Percentiles rank a stretch among this genome's conserved stretches.
Conservation (phyloP, 495 filamentous ascomycete species). For the Penicillium tannophilum region DNA sequence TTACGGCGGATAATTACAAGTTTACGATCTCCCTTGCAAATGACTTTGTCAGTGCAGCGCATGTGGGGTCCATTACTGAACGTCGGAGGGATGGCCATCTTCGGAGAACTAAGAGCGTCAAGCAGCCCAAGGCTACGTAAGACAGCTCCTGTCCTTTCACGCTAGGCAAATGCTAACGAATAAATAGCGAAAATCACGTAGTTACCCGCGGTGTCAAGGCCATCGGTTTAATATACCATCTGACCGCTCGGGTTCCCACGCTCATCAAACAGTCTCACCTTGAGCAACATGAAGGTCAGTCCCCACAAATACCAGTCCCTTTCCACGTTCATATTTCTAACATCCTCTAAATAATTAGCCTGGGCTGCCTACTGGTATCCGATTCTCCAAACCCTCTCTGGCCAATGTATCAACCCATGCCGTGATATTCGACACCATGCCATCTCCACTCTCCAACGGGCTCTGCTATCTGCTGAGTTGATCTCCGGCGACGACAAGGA, state of each 20-base stretch:
- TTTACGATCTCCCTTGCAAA: conserved; percentile 79
- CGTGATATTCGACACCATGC: conserved; percentile 90
- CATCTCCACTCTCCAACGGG: conserved; percentile 82
- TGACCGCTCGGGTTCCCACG: conserved; percentile 77
- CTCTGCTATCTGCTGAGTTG: conserved; percentile 79
- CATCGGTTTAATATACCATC: conserved; percentile 73
- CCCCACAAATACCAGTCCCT: not conserved
- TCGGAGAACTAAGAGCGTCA: conserved; percentile 52
- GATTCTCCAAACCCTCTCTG: conserved; percentile 83
- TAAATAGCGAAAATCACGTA: conserved; percentile 65
- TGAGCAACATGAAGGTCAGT: conserved; percentile 77
- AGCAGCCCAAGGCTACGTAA: conserved; percentile 63
- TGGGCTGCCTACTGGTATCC: conserved; percentile 99
- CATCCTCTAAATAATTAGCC: conserved; percentile 48
- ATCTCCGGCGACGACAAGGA: conserved; percentile 77
- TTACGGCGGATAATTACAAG: conserved; percentile 96
- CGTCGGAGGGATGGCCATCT: conserved; percentile 68
- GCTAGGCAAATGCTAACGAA: conserved; percentile 12
- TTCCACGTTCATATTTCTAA: conserved; percentile 15
- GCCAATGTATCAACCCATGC: conserved; percentile 92
- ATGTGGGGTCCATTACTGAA: conserved; percentile 76
- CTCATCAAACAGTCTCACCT: conserved; percentile 93
- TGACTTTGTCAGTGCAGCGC: conserved; percentile 84
- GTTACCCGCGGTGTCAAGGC: conserved; percentile 80
- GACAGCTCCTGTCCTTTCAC: conserved; percentile 17